phyloP scores from a whole-genome alignment of 495 filamentous ascomycete species.

The Neurospora sublineolata region DNA sequence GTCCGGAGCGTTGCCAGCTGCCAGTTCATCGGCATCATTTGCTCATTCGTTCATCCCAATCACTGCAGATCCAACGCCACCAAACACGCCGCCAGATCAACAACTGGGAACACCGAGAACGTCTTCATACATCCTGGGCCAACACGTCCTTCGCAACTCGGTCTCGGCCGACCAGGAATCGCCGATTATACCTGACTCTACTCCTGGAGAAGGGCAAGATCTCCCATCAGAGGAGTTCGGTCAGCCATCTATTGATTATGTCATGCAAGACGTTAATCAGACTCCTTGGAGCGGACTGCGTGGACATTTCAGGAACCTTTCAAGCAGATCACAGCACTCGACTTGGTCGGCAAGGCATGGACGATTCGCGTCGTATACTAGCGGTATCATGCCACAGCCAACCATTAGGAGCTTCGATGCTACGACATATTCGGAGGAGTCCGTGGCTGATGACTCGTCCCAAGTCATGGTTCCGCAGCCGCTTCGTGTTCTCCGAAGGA shows the following conservation, averaged over 20 bases:
- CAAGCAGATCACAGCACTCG: slow-evolving; percentile 28
- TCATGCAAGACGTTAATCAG: slow-evolving; percentile 12
- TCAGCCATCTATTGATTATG: slow-evolving; percentile 23
- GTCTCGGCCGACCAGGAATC: slow-evolving; percentile 24
- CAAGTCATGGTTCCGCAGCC: slow-evolving; percentile 33
- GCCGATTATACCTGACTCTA: slow-evolving; percentile 29
- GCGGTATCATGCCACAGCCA: slow-evolving; percentile 49
- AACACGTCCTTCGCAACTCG: slow-evolving; percentile 23
- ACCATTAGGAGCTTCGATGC: slow-evolving; percentile 50
- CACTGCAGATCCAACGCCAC: slow-evolving; percentile 38
- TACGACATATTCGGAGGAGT: slow-evolving; percentile 40
- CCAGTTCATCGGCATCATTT: slow-evolving; percentile 38
- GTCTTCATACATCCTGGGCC: slow-evolving; percentile 40
- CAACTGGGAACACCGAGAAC: slow-evolving; percentile 33
- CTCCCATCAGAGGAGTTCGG: slow-evolving; percentile 20
- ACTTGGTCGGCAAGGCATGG: slow-evolving; percentile 27
- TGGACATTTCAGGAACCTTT: slow-evolving; percentile 27
- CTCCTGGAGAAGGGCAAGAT: slow-evolving; percentile 15
- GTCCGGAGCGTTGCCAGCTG: slow-evolving; percentile 32
- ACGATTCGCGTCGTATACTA: slow-evolving; percentile 59
- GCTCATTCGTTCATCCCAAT: slow-evolving; percentile 35
- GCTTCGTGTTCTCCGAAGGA: slow-evolving; percentile 62
- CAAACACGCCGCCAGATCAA: slow-evolving; percentile 39
- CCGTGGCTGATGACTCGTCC: slow-evolving; percentile 16
- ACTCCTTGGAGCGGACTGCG: slow-evolving; percentile 26